phyloP scores from a whole-genome alignment of 208 protist genomes.

The Leishmania mexicana region DNA sequence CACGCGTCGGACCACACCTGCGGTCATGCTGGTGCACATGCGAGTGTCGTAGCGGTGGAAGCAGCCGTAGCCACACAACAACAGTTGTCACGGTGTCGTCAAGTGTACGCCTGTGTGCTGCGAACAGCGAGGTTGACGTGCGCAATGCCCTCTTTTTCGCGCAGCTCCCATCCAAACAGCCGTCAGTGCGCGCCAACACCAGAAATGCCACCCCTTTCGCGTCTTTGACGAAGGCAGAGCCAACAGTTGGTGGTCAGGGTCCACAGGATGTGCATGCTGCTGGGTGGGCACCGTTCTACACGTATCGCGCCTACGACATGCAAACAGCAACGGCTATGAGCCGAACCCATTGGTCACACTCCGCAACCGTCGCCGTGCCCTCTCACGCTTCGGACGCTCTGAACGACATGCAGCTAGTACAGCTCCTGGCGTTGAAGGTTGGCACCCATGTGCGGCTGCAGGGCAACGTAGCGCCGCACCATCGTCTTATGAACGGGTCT shows the following conservation, averaged over 20 bases:
- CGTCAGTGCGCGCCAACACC: conserved; percentile 1
- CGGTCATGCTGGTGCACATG: background rate
- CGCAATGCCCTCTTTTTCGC: conserved; percentile 67
- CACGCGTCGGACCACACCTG: background rate
- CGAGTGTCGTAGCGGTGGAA: background rate
- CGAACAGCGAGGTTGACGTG: conserved; percentile 69
- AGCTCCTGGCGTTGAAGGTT: conserved; percentile 58
- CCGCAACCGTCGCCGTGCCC: background rate
- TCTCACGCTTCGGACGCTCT: conserved; percentile 16
- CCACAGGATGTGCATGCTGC: background rate
- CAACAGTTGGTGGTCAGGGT: background rate
- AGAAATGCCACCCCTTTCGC: no score
- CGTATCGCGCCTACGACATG: conserved; percentile 39
- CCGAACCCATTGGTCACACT: background rate
- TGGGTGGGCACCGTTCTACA: conserved; percentile 23
- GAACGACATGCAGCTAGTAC: conserved; percentile 52
- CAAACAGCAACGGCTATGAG: background rate
- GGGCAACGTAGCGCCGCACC: conserved; percentile 60
- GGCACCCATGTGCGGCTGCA: conserved; percentile 74
- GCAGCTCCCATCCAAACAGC: conserved; percentile 34
- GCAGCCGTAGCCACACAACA: background rate
- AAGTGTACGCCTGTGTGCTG: conserved; percentile 64
- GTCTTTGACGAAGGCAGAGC: no score
- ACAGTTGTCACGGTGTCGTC: background rate
- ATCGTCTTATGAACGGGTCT: conserved; percentile 77